Base-by-base conservation (phyloP, 768 basidiomycete genomes). In the Mycena epipterygia region DNA sequence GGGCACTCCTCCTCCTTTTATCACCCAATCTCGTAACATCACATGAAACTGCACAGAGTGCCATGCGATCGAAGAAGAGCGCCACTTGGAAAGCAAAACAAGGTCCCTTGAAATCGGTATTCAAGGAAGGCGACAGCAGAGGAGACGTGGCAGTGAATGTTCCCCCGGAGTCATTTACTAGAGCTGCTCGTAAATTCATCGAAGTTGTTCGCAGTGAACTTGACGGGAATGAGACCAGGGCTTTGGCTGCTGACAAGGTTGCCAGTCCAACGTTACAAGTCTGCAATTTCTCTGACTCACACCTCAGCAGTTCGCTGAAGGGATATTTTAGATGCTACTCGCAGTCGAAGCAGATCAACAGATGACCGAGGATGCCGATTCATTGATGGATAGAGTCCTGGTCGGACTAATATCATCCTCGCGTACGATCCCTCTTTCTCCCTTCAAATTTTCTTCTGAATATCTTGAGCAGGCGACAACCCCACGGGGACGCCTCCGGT, bases 21-120 rank as follows among this genome's bases (percentile, higher is more conserved):
- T 90, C 89, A 17, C 93, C 95, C 0, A 81, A 84, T 32, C 76
- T 89, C 2, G 84, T 87, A 5, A 71, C 82, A 17, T 80, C 81
- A 5, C 84, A 85, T 19, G 74, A 80, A 27, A 73, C 74, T 19
- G 73, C 80, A 17, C 81, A 82, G 62, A 83, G 84, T 13, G 78
- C 83, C 33, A 71, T 95, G 35, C 89, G 96, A n/a, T 96, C 95
- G 14, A 97, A 94, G 79, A 95, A 93, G 80, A 95, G 93, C 69
- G 87, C 89, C 0, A 87, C 90, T 17, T 97, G 92, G 89, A 95
- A 96, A 76, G 89, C 90, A 53, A 90, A 88, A 60, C 94, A 95
- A 70, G 95, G 92, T 1, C 84, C 88, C 14, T 90, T 97, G 88
- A 93, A 90, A 76, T 95, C 94, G 4, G 87, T 97, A 16, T 91